Evolutionary conservation across 106 monocot species (phyloP).

Genomic region (Triglochin maritima): DNA sequence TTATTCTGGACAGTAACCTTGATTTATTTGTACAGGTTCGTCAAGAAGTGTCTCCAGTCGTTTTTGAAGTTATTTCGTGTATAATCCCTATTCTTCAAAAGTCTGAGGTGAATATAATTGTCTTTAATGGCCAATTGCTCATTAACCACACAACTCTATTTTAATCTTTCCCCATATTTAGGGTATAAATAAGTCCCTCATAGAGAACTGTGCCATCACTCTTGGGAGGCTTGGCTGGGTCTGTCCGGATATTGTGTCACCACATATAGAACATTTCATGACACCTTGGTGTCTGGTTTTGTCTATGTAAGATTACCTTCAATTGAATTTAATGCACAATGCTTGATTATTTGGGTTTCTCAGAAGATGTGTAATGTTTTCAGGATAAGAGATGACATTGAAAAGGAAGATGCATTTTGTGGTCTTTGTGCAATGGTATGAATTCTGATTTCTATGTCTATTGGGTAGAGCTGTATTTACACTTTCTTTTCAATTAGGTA

Average conservation of each 20-base stretch:
- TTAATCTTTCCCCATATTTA: slow-evolving; percentile 3
- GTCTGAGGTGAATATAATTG: slow-evolving; percentile 38
- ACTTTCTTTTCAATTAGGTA: too few relatives aligned
- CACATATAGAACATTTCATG: slow-evolving; percentile 95
- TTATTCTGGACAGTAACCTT: background rate
- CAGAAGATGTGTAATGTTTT: background rate
- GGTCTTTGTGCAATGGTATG: slow-evolving; percentile 91
- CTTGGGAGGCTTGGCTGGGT: slow-evolving; percentile 95
- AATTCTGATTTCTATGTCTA: background rate
- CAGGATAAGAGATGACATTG: slow-evolving; percentile 97
- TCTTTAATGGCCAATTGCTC: background rate
- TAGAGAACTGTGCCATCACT: slow-evolving; percentile 96
- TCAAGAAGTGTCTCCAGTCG: slow-evolving; percentile 74
- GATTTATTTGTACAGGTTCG: slow-evolving; percentile 39
- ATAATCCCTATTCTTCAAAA: slow-evolving; percentile 75
- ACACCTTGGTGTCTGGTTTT: slow-evolving; percentile 78
- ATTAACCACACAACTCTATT: too few relatives aligned
- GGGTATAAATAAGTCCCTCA: slow-evolving; percentile 82
- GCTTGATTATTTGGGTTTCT: background rate
- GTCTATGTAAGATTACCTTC: slow-evolving; percentile 50
- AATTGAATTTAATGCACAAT: background rate
- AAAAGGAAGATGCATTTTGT: slow-evolving; percentile 95
- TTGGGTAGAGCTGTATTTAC: too few relatives aligned
- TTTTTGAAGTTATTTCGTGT: slow-evolving; percentile 49
- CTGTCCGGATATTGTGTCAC: slow-evolving; percentile 86